Base-by-base conservation (phyloP, 805 yeast genomes). In the Torulaspora indica region DNA sequence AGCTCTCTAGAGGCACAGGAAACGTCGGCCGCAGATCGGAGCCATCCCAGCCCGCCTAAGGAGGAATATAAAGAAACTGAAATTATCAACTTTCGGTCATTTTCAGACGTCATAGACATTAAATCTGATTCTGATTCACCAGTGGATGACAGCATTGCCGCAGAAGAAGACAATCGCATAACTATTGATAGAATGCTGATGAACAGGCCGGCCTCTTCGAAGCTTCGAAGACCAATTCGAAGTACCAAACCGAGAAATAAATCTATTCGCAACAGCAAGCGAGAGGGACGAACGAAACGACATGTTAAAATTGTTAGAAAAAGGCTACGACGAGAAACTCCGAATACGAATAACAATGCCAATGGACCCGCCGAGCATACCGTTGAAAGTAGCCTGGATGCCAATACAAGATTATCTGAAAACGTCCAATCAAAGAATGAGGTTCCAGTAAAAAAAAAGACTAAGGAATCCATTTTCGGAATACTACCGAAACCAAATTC, bases 161-260 rank as follows among this genome's bases (percentile, higher is more conserved):
- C 47, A 6, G 32, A 37, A n/a, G 56, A 51, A 36, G 18, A 40
- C 34, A 35, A 45, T 32, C 38, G 35, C 10, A 43, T 46, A 15
- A 27, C 35, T 5, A 47, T 56, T 20, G 53, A 54, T 31, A 20
- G 42, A 3, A 56, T 56, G 60, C 43, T 56, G 17, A 31, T 40
- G 8, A 51, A 35, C 5, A 13, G n/a, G 10, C 13, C 17, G n/a
- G 18, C 12, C 9, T 5, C 27, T 8, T 31, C 34, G n/a, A 15
- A 17, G 5, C 12, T 12, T 31, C 34, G 22, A 31, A 31, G 18
- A 17, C 20, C 5, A 5, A 15, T 8, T 7, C 10, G 18, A 13
- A 17, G n/a, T 8, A 8, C 20, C 3, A 31, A 15, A 8, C 18
- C 33, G 6, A 38, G 24, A 17, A 18, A 28, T 12, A 38, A 34